Base-by-base conservation (phyloP, 2,329 filamentous ascomycete genomes). In the Coniochaeta prunicola region DNA sequence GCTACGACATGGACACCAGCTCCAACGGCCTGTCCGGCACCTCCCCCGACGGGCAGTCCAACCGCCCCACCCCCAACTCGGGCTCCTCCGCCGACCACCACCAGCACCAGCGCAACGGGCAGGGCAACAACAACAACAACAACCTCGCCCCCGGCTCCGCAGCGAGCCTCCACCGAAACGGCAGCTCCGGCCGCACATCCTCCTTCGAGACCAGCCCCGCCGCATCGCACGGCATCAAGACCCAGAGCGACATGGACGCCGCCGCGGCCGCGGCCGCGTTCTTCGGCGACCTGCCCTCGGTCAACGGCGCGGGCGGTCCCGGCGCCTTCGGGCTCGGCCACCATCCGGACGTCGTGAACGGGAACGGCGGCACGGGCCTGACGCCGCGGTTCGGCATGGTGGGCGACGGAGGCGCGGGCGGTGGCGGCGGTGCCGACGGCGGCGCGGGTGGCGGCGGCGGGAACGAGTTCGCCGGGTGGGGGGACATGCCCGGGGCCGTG, bases 51-150 rank as follows among this genome's bases (percentile, higher is more conserved):
- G 75, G 74, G 7, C 72, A 54, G 21, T 84, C 82, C 2, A 82
- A 77, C 61, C 73, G 80, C n/a, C 81, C 78, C 24, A 86, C 84
- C 12, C 84, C 84, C 3, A 85, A 82, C 64, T 86, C 84, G 4
- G 84, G 80, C 64, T 73, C 72, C 7, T 69, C 74, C 1, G 80
- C 79, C 1, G 78, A 81, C n/a, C 68, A 73, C 26, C 40, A 19
- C n/a, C 10, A 15, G 21, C 40, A 24, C n/a, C 5, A 24, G 69
- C 70, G 17, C 53, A 34, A 54, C 70, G 71, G n/a, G n/a, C n/a
- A n/a, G n/a, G n/a, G 31, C 58, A 56, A 17, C 58, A 62, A 60
- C 56, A 55, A 60, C 26, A 19, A 56, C 56, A 30, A 19, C 28
- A 54, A 31, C 50, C 28, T 55, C 53, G 53, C 53, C 7, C 33